Evolutionary conservation across 2,329 filamentous ascomycete species (phyloP).

Genomic region (Phialophora tarda): DNA sequence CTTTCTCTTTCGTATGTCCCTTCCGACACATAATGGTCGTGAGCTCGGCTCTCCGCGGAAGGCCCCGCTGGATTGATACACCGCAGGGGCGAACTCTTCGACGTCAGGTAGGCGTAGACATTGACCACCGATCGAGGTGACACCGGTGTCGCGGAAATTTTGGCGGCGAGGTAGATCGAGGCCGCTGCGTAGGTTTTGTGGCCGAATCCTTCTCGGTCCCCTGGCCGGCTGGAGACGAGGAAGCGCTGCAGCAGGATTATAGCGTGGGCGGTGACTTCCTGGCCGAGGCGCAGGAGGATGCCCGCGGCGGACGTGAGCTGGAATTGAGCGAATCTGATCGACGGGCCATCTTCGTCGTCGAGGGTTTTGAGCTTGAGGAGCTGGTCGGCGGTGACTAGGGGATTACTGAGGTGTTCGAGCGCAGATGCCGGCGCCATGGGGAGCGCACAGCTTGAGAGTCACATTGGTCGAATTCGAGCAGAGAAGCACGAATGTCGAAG

Average conservation of each 20-base stretch:
- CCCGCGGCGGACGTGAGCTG: constrained; percentile 56
- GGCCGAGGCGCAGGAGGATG: constrained; percentile 79
- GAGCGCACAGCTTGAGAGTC: not conserved
- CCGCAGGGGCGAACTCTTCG: constrained; percentile 59
- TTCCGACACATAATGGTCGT: constrained; percentile 73
- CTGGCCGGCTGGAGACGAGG: constrained; percentile 25
- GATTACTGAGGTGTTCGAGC: constrained; percentile 46
- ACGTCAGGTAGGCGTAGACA: constrained; percentile 81
- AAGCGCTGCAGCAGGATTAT: constrained; percentile 79
- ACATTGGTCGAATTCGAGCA: not conserved
- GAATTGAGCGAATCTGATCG: constrained; percentile 52
- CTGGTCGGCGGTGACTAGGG: constrained; percentile 53
- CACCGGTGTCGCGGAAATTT: constrained; percentile 77
- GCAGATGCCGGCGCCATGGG: constrained; percentile 29
- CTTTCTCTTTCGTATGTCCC: constrained; percentile 70
- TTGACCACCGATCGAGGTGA: constrained; percentile 81
- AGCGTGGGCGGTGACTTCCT: constrained; percentile 83
- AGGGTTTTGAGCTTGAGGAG: constrained; percentile 43
- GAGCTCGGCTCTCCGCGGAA: constrained; percentile 48
- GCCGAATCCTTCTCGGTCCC: constrained; percentile 24
- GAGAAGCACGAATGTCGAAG: not conserved
- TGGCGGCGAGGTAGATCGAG: constrained; percentile 78
- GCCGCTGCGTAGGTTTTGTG: constrained; percentile 79
- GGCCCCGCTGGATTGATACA: constrained; percentile 44
- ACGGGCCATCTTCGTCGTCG: constrained; percentile 48